Evolutionary conservation across 2,329 filamentous ascomycete species (phyloP).

Genomic region (Lachnellula willkommii): DNA sequence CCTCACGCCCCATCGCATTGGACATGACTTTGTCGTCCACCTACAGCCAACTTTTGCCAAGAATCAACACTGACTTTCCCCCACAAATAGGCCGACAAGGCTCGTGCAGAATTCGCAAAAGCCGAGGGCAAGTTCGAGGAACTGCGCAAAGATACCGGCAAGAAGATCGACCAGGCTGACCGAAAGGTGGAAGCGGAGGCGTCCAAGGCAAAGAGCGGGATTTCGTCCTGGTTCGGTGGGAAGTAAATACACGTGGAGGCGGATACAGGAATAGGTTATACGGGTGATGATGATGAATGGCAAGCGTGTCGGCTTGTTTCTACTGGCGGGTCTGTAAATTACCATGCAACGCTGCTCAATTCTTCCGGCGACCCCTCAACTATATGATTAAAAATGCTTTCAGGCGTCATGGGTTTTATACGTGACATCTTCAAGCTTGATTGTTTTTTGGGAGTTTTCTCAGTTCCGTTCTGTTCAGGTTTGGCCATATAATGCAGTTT

Average conservation of each 20-base stretch:
- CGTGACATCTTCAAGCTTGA: too few species aligned
- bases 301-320: not conserved
- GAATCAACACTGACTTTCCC: slow-evolving; percentile 4
- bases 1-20: not conserved
- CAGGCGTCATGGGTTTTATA: too few species aligned
- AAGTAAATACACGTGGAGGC: slow-evolving; percentile 36
- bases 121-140: slow-evolving; percentile 57
- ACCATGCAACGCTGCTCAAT: too few species aligned
- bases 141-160: slow-evolving; percentile 57
- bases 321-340: too few species aligned
- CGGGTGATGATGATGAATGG: not conserved
- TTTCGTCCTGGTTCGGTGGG: slow-evolving; percentile 81
- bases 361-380: too few species aligned
- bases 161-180: slow-evolving; percentile 79
- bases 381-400: too few species aligned
- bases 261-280: not conserved
- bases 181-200: slow-evolving; percentile 73
- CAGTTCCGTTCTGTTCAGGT: too few species aligned
- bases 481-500: too few species aligned
- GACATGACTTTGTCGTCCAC: not conserved
- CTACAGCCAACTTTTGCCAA: not conserved
- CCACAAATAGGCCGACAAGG: slow-evolving; percentile 50
- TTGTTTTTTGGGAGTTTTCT: too few species aligned
- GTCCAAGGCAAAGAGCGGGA: slow-evolving; percentile 73
- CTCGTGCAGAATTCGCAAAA: slow-evolving; percentile 56